Evolutionary conservation across 768 basidiomycete species (phyloP).

Genomic region (Mycena leptocephala): DNA sequence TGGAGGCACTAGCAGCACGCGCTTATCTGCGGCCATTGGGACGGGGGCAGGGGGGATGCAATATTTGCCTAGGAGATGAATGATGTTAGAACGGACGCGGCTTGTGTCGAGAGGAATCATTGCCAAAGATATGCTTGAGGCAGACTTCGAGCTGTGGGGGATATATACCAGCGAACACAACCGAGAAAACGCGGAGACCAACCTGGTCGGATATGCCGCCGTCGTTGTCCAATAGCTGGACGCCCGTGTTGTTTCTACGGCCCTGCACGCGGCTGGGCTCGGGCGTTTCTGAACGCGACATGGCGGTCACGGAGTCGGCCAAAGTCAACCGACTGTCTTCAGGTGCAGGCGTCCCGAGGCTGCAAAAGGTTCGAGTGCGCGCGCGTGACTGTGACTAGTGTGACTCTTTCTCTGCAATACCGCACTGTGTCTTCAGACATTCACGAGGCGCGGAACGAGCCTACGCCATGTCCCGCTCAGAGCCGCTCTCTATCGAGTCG

Average conservation of each 20-base stretch:
- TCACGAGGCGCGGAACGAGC: too few relatives aligned
- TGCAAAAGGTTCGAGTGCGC: background rate
- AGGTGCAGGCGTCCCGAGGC: background rate
- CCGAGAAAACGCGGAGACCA: background rate
- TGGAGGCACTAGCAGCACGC: slow-evolving; percentile 62
- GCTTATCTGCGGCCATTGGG: slow-evolving; percentile 38
- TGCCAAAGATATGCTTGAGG: slow-evolving; percentile 84
- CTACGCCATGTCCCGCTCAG: slow-evolving; percentile 69
- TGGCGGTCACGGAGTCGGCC: background rate
- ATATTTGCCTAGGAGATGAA: slow-evolving; percentile 20
- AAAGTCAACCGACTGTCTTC: background rate
- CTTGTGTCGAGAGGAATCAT: slow-evolving; percentile 56
- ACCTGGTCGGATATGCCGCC: slow-evolving; percentile 80
- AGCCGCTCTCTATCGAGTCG: slow-evolving; percentile 92
- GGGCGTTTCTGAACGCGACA: slow-evolving; percentile 48
- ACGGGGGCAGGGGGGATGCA: slow-evolving; percentile 65
- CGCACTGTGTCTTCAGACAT: too few relatives aligned
- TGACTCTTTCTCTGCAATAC: too few relatives aligned
- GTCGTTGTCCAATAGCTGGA: slow-evolving; percentile 79
- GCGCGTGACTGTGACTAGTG: too few relatives aligned
- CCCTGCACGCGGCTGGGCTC: slow-evolving; percentile 76
- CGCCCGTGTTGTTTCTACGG: slow-evolving; percentile 64
- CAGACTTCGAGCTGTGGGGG: slow-evolving; percentile 73
- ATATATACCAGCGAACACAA: background rate
- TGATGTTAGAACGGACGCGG: background rate